Evolutionary conservation across 768 basidiomycete species (phyloP).

Genomic region (Russula vinacea): DNA sequence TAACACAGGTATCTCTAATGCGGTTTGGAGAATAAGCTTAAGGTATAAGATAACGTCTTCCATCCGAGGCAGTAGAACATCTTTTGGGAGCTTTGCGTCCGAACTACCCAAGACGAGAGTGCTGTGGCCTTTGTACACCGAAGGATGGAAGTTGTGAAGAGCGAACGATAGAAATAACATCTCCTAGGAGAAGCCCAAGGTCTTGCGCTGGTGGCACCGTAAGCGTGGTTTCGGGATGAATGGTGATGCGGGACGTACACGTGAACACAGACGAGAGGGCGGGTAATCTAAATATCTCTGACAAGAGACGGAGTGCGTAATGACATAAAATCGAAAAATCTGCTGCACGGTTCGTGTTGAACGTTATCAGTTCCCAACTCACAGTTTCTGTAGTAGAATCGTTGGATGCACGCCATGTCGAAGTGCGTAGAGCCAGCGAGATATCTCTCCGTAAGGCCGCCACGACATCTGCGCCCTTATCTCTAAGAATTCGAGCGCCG

Average conservation of each 20-base stretch:
- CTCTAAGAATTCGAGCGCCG: constrained; percentile 14
- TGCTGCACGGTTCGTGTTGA: neutral
- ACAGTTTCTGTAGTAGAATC: neutral
- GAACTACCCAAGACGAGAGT: constrained; percentile 20
- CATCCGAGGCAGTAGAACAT: constrained; percentile 17
- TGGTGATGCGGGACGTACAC: neutral
- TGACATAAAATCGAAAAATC: constrained; percentile 17
- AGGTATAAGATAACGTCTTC: constrained; percentile 12
- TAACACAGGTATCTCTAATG: constrained; percentile 2
- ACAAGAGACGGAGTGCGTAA: constrained; percentile 21
- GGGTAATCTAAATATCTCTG: constrained; percentile 24
- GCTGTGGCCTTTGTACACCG: constrained; percentile 10
- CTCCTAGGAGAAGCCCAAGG: constrained; percentile 18
- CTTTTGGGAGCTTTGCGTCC: constrained; percentile 21
- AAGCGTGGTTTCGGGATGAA: neutral
- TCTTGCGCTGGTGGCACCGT: constrained; percentile 10
- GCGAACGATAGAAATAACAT: constrained; percentile 11
- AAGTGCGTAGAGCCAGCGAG: neutral
- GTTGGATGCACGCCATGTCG: neutral
- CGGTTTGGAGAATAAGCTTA: constrained; percentile 12
- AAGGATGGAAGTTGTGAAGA: neutral
- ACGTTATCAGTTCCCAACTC: neutral
- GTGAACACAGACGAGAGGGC: constrained; percentile 15
- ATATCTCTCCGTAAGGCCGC: constrained; percentile 23
- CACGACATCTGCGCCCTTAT: constrained; percentile 3